Evolutionary conservation across 108 stramenopile genomes (phyloP), one percentile per base, ranked within the genome.

Genomic region (Fistulifera solaris): DNA sequence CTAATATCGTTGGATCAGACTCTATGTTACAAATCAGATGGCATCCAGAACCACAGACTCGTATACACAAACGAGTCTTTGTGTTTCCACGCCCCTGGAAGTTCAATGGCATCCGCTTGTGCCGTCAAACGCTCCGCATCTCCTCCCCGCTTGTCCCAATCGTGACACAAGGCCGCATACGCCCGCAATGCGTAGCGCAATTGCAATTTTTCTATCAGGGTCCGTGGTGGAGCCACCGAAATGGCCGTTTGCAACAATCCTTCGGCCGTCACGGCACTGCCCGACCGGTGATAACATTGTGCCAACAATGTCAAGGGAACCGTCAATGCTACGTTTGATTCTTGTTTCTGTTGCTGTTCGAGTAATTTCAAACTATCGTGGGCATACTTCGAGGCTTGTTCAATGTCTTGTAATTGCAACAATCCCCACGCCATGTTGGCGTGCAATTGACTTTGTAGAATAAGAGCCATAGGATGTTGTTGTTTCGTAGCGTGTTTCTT

Each of bases 241-340:
- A 72, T 58, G 24, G 89, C 83, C 16, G 81, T 76, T 71, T 83
- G 81, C 38, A 87, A 83, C 27, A 92, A 47, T 38, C 89, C 89
- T 61, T 92, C 89, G 21, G 89, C 71, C 4, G 86, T 92, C 22
- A 92, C 83, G 23, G 89, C 81, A 22, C 68, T 65, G 25, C 78
- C 86, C 6, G 83, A 78, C 45, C 58, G 40, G 19, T 72, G 77
- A 68, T 83, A 86, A 42, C 89, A 92, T 1, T 59, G 25, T 17
- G 86, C 89, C 13, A 81, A 75, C 15, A 86, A 54, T 38, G 69
- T 52, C 22, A 90, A 62, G 0, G 76, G 69, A 2, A 80, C 62
- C 1, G 71, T 72, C 16, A 80, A 62, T 25, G 67, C 22, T 26
- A 39, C 51, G 14, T 66, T 69, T 18, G 13, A 17, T 3, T 54